Base-by-base conservation (phyloP, 371 early-diverging fungal species). In the Apophysomyces ossiformis region DNA sequence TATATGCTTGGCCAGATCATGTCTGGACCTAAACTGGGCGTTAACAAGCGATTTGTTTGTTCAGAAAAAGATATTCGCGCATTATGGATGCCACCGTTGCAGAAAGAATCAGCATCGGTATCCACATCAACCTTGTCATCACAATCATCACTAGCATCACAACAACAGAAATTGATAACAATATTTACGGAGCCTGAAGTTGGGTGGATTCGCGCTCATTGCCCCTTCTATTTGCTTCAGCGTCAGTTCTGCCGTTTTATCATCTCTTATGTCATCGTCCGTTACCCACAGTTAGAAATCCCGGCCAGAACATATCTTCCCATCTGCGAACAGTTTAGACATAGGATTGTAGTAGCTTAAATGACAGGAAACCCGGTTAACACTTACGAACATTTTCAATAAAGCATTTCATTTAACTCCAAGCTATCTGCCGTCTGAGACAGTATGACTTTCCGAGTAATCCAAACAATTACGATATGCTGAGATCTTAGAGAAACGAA, bases 191-290 rank as follows among this genome's bases (percentile, higher is more conserved):
- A 50, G 21, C 54, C 54, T 50, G 54, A 50, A 21, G 54, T 50
- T 21, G 54, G 54, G 21, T 50, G 54, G 43, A 15, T 38, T 4
- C 60, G 26, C 13, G 59, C 64, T 5, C 39, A 64, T 47, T 79
- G 79, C 54, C 79, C 79, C 9, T 43, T 79, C 16, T 65, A 56
- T 44, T 74, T 70, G 71, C 12, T 79, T 4, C 74, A 76, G 60
- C 66, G 68, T 37, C 70, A 67, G 35, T 76, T 79, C 37, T 79
- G 79, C 58, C 64, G 69, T 15, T 79, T 76, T 37, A 39, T 79
- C n/a, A 64, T 76, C 15, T 69, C 60, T 5, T 68, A 70, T 62
- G 71, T 76, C 12, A 64, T 74, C 9, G 76, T 70, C 1, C 60
- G 65, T 0, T 79, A 76, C 60, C 79, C 79, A 37, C 72, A 72